Percentiles rank a stretch among this genome's conserved stretches.
Evolutionary conservation across 257 asterid genomes (phyloP).

Genomic region (Jacaranda mimosifolia): DNA sequence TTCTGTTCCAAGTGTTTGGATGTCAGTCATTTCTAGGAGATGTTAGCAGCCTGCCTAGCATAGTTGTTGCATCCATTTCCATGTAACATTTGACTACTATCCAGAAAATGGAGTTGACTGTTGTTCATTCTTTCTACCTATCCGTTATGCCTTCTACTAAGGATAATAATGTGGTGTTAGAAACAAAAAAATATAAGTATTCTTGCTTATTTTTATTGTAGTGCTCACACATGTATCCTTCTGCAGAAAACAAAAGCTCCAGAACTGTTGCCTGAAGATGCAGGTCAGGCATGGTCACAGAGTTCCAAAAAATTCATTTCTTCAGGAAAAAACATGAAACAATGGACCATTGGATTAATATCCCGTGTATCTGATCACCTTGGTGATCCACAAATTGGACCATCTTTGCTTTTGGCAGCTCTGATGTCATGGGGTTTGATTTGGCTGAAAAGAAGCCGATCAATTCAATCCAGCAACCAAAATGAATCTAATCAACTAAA

Average conservation of each 20-base stretch:
- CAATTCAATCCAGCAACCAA: slow-evolving; percentile 44
- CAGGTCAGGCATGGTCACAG: slow-evolving; percentile 66
- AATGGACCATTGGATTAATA: slow-evolving; percentile 45
- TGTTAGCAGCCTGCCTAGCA: too few species aligned
- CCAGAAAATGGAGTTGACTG: too few species aligned
- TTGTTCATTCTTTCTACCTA: neutral
- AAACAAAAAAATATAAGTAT: neutral
- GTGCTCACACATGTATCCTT: slow-evolving; percentile 29
- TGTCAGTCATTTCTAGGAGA: too few species aligned
- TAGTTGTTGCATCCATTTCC: too few species aligned
- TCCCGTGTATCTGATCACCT: slow-evolving; percentile 52
- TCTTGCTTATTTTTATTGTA: slow-evolving; percentile 5
- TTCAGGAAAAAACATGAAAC: slow-evolving; percentile 59
- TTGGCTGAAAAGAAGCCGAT: slow-evolving; percentile 72
- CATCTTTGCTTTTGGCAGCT: slow-evolving; percentile 80
- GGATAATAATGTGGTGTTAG: neutral
- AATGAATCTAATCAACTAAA: slow-evolving; percentile 53
- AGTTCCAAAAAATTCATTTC: slow-evolving; percentile 57
- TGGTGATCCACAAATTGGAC: slow-evolving; percentile 91
- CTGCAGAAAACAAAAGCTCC: slow-evolving; percentile 88
- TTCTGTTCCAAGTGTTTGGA: too few species aligned
- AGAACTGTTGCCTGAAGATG: slow-evolving; percentile 84
- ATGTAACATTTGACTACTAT: too few species aligned
- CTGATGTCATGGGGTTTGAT: slow-evolving; percentile 71
- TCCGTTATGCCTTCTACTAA: neutral